Evolutionary conservation across 345 rosid species (phyloP).

Genomic region (Eucalyptus viminalis): DNA sequence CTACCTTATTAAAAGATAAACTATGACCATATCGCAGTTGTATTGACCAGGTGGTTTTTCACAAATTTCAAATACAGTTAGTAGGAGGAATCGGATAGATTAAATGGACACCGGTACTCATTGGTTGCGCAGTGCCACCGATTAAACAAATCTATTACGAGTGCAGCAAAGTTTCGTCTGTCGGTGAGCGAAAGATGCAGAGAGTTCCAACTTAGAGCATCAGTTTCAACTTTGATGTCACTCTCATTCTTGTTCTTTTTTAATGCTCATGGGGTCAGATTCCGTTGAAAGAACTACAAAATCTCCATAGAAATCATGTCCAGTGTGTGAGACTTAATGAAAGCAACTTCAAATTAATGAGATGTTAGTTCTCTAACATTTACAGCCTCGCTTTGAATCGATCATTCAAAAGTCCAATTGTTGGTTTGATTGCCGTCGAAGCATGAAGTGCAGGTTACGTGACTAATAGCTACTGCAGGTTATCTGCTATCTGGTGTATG

Average conservation of each 20-base stretch:
- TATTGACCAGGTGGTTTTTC: neutral
- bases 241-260: neutral
- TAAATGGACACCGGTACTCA: neutral
- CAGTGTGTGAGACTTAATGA: neutral
- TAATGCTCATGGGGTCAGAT: neutral
- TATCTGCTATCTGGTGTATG: neutral
- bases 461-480: neutral
- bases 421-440: too few relatives aligned
- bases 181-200: neutral
- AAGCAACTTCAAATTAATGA: neutral
- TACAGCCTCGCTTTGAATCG: neutral
- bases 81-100: neutral
- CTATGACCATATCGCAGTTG: neutral
- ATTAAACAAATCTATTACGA: neutral
- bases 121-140: fast-evolving
- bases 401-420: neutral
- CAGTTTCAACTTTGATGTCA: neutral
- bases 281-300: neutral
- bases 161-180: neutral
- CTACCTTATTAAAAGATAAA: neutral
- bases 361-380: neutral
- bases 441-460: neutral
- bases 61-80: neutral
- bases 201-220: neutral
- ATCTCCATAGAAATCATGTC: neutral